Base-by-base conservation (phyloP, 805 yeast species). In the Candida adriatica region DNA sequence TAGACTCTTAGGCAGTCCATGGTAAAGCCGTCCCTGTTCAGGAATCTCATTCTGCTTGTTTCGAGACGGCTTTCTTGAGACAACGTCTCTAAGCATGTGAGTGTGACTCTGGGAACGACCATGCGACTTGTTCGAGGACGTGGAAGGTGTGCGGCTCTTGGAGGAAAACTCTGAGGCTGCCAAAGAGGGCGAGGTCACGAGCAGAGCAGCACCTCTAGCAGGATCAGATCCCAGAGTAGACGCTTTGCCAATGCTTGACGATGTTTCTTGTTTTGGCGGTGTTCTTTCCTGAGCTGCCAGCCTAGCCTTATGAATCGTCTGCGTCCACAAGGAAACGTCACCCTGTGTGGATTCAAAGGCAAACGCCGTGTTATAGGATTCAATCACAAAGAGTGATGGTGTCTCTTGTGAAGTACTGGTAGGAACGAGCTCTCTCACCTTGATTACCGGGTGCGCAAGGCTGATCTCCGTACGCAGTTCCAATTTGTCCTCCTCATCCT, bases 261-360 rank as follows among this genome's bases (percentile, higher is more conserved):
- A 34, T 6, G 46, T 56, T 19, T 56, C 27, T 10, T 35, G 29
- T 14, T 42, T 33, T 27, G 48, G 43, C 6, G 53, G 55, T 14
- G 49, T 37, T 38, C 72, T 59, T 27, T 76, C 81, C 36, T 59
- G 64, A 19, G 69, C 73, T 24, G 62, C 59, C 10, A 53, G 49
- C 31, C 73, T 66, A 2, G 79, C 59, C 35, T 61, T 66, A 5
- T 69, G 71, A 13, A 78, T 52, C 0, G 70, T 51, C 22, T 62
- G 65, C 1, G 83, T 70, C 90, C 90, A 81, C 13, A 59, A 48
- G 10, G 64, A 56, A 1, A 73, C 59, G 22, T 73, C 79, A 24
- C 49, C 53, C 33, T 64, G 68, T 24, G 71, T 71, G 8, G 70
- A 73, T 42, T 75, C 78, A 50, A 76, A 70, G 4, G 70, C 62